These are phyloP conservation scores for Ricinus communis DNA, from an alignment of 345 rosid genomes.

Conservation along the genomic window DNA sequence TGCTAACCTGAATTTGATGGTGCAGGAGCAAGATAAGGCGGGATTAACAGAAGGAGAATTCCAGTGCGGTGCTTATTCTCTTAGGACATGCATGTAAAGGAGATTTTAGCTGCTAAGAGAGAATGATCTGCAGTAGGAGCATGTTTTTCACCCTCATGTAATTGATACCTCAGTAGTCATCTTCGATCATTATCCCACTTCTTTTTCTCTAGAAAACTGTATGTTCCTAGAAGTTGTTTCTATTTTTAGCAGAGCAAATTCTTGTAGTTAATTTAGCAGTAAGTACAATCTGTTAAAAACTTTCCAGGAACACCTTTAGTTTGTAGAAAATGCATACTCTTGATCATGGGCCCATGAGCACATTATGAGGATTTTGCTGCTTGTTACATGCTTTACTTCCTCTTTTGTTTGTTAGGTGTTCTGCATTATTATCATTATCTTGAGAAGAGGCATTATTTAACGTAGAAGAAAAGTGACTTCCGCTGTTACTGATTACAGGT, in stretches of 20 bases:
- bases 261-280: slow-evolving; percentile 6
- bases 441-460: neutral
- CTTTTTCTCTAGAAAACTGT: slow-evolving; percentile 1
- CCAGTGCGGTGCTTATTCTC: slow-evolving; percentile 45
- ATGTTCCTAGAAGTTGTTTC: slow-evolving; percentile 12
- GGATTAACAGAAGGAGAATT: slow-evolving; percentile 43
- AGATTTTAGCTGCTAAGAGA: slow-evolving; percentile 11
- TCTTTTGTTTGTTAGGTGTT: neutral
- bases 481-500: too few species aligned
- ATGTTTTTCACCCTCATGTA: neutral
- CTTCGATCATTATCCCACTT: neutral
- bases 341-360: too few species aligned
- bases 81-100: slow-evolving; percentile 46
- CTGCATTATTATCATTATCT: neutral
- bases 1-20: slow-evolving; percentile 15
- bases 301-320: slow-evolving; percentile 1
- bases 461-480: too few species aligned
- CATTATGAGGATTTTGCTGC: neutral
- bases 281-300: neutral
- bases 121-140: slow-evolving; percentile 10
- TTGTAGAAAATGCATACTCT: slow-evolving; percentile 4
- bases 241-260: neutral
- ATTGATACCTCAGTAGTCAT: slow-evolving; percentile 5
- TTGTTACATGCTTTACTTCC: neutral
- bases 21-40: slow-evolving; percentile 53